Conservation (phyloP, 495 filamentous ascomycete species). For the Hypoxylon rickii region DNA sequence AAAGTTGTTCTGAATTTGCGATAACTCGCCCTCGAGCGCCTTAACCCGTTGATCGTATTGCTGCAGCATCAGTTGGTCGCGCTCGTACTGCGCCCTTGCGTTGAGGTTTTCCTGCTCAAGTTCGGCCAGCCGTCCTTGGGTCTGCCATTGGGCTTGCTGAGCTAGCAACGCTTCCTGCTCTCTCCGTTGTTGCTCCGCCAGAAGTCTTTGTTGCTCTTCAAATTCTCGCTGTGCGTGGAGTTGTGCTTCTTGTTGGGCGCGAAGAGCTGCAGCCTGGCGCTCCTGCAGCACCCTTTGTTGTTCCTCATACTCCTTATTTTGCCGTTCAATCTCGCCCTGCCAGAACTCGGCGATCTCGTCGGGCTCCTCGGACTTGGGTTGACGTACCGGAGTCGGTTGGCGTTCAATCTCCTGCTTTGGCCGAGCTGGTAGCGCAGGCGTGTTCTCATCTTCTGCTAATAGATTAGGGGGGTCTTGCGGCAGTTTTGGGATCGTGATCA, state of each 20-base stretch:
- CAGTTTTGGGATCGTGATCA: constrained; percentile 95
- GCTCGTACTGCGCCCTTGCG: constrained; percentile 91
- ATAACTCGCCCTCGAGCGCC: constrained; percentile 84
- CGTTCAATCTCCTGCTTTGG: constrained; percentile 73
- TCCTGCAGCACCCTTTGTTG: constrained; percentile 87
- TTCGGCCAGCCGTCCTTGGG: constrained; percentile 90
- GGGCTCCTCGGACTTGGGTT: constrained; percentile 72
- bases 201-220: constrained; percentile 87
- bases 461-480: constrained; percentile 92
- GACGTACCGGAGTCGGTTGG: constrained; percentile 67
- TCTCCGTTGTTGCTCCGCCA: constrained; percentile 85
- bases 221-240: constrained; percentile 88
- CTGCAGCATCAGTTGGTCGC: constrained; percentile 94
- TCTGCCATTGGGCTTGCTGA: constrained; percentile 88
- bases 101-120: constrained; percentile 93
- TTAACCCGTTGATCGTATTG: constrained; percentile 96
- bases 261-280: constrained; percentile 69
- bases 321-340: constrained; percentile 86
- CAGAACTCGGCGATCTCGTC: constrained; percentile 98
- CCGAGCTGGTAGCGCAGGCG: constrained; percentile 80
- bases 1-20: constrained; percentile 78
- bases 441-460: constrained; percentile 78
- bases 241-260: constrained; percentile 73
- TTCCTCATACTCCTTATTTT: constrained; percentile 92
- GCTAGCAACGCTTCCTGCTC: constrained; percentile 87